Evolutionary conservation across 495 filamentous ascomycete genomes (phyloP).

Genomic region (Daldinia caldariorum): DNA sequence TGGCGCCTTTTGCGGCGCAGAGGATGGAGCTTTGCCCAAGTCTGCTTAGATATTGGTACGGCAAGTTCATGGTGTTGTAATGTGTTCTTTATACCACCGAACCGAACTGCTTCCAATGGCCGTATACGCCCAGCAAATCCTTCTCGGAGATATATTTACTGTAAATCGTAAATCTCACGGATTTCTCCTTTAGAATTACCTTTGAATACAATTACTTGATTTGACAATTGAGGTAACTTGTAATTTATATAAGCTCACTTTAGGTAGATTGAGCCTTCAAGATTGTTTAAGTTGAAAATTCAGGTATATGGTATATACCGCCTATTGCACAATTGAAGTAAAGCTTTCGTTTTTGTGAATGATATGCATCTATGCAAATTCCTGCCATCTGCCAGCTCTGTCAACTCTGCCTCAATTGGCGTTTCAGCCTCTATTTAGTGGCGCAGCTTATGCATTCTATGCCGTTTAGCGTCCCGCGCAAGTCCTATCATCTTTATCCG

Average conservation of each 20-base stretch:
- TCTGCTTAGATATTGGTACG: constrained; percentile 53
- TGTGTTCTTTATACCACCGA: constrained; percentile 41
- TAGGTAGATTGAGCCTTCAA: constrained; percentile 18
- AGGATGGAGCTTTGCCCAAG: constrained; percentile 54
- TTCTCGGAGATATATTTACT: not conserved
- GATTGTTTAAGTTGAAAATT: constrained; percentile 30
- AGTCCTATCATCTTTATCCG: constrained; percentile 25
- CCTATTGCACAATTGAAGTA: constrained; percentile 25
- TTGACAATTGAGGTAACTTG: not conserved
- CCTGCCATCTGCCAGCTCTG: not conserved
- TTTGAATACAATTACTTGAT: not conserved
- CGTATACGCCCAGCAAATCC: not conserved
- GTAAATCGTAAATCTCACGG: not conserved
- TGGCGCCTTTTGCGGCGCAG: constrained; percentile 65
- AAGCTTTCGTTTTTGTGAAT: not conserved
- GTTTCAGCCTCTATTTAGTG: constrained; percentile 30
- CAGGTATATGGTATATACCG: constrained; percentile 5
- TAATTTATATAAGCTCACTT: constrained; percentile 1
- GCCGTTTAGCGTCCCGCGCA: not conserved
- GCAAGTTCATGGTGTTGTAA: constrained; percentile 63
- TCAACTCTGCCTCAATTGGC: not conserved
- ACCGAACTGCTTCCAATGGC: constrained; percentile 6
- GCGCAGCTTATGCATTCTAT: constrained; percentile 26
- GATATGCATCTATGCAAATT: constrained; percentile 12
- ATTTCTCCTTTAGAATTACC: not conserved